Conservation (phyloP, 1,284 basidiomycete genomes). For the Lignosus rhinocerotis region DNA sequence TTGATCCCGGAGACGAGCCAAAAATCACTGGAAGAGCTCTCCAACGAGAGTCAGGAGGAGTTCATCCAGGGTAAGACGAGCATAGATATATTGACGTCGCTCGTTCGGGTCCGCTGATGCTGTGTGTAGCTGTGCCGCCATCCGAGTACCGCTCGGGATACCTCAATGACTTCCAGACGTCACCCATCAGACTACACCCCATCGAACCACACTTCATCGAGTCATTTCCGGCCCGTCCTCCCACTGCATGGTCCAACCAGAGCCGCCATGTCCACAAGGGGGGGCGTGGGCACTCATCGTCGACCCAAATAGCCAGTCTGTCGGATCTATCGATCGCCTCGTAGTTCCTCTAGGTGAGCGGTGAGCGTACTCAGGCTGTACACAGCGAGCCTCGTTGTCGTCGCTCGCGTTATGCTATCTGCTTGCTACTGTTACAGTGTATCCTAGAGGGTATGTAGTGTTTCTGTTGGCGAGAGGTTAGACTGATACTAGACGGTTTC, state of each 20-base stretch:
- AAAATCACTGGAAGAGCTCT: conserved; percentile 68
- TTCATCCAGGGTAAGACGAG: conserved; percentile 42
- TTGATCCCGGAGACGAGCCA: conserved; percentile 78
- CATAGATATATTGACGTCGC: too few relatives aligned
- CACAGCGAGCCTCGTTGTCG: neutral
- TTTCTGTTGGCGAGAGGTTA: too few relatives aligned
- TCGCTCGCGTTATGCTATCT: neutral
- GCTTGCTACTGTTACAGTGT: too few relatives aligned
- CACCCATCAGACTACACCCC: conserved; percentile 12
- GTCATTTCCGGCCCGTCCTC: conserved; percentile 1
- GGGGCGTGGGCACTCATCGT: neutral
- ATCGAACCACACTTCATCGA: conserved; percentile 2
- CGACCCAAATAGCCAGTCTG: conserved; percentile 11
- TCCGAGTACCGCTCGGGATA: conserved; percentile 1
- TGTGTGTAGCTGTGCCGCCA: conserved; percentile 6
- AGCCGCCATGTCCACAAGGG: neutral
- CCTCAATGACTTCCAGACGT: conserved; percentile 7
- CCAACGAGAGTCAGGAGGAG: conserved; percentile 66
- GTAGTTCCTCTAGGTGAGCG: neutral
- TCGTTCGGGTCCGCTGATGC: too few relatives aligned
- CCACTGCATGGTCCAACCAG: neutral
- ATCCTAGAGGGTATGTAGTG: too few relatives aligned
- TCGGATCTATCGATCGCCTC: conserved; percentile 13
- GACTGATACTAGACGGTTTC: too few relatives aligned
- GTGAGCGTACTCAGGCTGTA: neutral